Conservation (phyloP, 176 grass and related monocot genomes). For the Puya raimondii region DNA sequence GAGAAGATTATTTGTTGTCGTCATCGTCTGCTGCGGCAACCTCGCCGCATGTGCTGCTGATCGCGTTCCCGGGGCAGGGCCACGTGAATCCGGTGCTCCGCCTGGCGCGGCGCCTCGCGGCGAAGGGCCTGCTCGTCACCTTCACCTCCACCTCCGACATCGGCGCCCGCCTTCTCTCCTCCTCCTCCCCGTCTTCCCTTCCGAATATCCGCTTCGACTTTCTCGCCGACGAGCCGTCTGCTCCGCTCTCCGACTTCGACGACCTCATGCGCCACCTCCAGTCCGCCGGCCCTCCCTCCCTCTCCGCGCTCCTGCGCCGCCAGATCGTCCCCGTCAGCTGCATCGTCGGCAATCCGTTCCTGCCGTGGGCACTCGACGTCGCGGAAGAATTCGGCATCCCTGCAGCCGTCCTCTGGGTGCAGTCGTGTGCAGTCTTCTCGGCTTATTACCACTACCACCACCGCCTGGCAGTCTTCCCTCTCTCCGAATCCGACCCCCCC, state of each 20-base stretch:
- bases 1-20: no score
- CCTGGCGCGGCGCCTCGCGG: slow-evolving; percentile 34
- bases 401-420: slow-evolving; percentile 62
- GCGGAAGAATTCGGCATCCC: slow-evolving; percentile 48
- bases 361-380: slow-evolving; percentile 52
- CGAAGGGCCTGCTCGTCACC: slow-evolving; percentile 45
- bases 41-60: slow-evolving; percentile 42
- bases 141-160: slow-evolving; percentile 37
- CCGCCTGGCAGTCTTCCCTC: slow-evolving; percentile 34
- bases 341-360: slow-evolving; percentile 59
- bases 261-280: slow-evolving; percentile 30
- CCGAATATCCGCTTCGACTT: slow-evolving; percentile 70
- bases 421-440: slow-evolving; percentile 68
- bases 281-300: slow-evolving; percentile 2
- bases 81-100: slow-evolving; percentile 56
- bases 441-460: slow-evolving; percentile 59
- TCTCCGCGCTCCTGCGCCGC: slow-evolving; percentile 28
- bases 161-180: slow-evolving; percentile 25
- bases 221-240: slow-evolving; percentile 18
- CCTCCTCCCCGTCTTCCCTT: slow-evolving; percentile 15
- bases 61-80: slow-evolving; percentile 42
- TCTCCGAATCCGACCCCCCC: slow-evolving; percentile 15
- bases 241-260: slow-evolving; percentile 7
- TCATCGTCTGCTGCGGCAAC: neutral
- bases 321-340: slow-evolving; percentile 48